Evolutionary conservation across 768 basidiomycete species (phyloP).

Genomic region (Amanita brunnescens): DNA sequence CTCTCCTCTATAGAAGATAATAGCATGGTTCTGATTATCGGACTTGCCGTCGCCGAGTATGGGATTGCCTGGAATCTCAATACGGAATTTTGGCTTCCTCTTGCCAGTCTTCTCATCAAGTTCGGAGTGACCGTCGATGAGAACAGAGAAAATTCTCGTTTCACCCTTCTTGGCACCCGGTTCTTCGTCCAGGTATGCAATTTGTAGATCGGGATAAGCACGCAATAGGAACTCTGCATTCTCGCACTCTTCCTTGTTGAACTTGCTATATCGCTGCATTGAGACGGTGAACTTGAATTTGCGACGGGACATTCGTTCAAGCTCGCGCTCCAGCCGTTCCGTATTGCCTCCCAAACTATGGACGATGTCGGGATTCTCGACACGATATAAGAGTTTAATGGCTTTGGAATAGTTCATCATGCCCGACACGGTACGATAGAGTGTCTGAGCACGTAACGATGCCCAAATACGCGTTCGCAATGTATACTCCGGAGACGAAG

Average conservation of each 20-base stretch:
- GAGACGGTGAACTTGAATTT: constrained; percentile 99
- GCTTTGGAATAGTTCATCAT: constrained; percentile 99
- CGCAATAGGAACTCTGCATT: constrained; percentile 97
- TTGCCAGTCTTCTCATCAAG: constrained; percentile 81
- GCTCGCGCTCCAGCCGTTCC: constrained; percentile 88
- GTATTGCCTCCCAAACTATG: constrained; percentile 96
- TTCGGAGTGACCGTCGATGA: constrained; percentile 98
- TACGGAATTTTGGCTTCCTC: constrained; percentile 92
- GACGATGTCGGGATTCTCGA: constrained; percentile 97
- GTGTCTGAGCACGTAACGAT: constrained; percentile 92
- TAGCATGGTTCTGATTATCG: constrained; percentile 99
- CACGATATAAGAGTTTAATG: constrained; percentile 96
- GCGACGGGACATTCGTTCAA: constrained; percentile 93
- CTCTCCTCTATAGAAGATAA: constrained; percentile 98
- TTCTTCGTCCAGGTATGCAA: constrained; percentile 97
- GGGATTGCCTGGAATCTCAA: constrained; percentile 96
- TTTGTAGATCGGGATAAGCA: constrained; percentile 97
- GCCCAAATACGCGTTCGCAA: constrained; percentile 99
- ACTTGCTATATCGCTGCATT: constrained; percentile 98
- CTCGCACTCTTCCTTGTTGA: constrained; percentile 98
- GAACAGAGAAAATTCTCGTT: constrained; percentile 78
- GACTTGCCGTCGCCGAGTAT: constrained; percentile 99
- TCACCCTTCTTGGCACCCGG: constrained; percentile 83
- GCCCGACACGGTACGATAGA: constrained; percentile 97
- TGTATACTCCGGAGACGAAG: constrained; percentile 96